Evolutionary conservation across 495 filamentous ascomycete species (phyloP).

Genomic region (Schizothecium vesticola): DNA sequence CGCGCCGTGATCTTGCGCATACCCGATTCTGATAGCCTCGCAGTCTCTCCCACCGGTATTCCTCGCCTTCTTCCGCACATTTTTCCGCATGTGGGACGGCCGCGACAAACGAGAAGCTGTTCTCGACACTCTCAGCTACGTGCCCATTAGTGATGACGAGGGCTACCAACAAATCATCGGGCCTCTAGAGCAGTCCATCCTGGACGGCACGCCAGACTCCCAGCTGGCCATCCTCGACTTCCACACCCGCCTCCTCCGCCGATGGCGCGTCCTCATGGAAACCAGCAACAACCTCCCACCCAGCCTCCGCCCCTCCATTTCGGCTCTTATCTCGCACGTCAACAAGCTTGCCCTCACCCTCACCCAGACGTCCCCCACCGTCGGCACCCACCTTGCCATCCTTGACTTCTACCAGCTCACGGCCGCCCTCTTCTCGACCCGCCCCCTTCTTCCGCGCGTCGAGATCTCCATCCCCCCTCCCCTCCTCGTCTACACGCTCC

Average conservation of each 20-base stretch:
- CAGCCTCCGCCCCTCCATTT: slow-evolving; percentile 33
- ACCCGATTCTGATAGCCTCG: slow-evolving; percentile 1
- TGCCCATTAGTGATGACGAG: slow-evolving; percentile 56
- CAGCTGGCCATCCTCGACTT: slow-evolving; percentile 57
- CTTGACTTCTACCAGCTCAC: slow-evolving; percentile 65
- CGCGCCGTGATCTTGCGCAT: neutral
- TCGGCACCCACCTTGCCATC: slow-evolving; percentile 45
- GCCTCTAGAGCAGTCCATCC: slow-evolving; percentile 53
- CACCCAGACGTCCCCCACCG: slow-evolving; percentile 42
- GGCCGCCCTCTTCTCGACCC: slow-evolving; percentile 51
- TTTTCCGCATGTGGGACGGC: slow-evolving; percentile 66
- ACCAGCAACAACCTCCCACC: slow-evolving; percentile 20
- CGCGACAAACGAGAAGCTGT: slow-evolving; percentile 52
- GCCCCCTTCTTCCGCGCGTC: slow-evolving; percentile 43
- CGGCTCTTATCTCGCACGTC: slow-evolving; percentile 50
- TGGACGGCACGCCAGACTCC: slow-evolving; percentile 46
- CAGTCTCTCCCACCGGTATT: slow-evolving; percentile 59
- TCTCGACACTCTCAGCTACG: slow-evolving; percentile 59
- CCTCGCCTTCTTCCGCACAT: slow-evolving; percentile 56
- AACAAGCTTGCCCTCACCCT: slow-evolving; percentile 59
- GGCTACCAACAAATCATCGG: slow-evolving; percentile 45
- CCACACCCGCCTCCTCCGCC: slow-evolving; percentile 63
- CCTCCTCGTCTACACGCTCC: slow-evolving; percentile 62
- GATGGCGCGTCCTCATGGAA: slow-evolving; percentile 56
- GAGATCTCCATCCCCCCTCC: slow-evolving; percentile 64